Evolutionary conservation across 2,329 filamentous ascomycete genomes (phyloP), one percentile per base, ranked within the genome.

Genomic region (Penicillium fuscoglaucum): DNA sequence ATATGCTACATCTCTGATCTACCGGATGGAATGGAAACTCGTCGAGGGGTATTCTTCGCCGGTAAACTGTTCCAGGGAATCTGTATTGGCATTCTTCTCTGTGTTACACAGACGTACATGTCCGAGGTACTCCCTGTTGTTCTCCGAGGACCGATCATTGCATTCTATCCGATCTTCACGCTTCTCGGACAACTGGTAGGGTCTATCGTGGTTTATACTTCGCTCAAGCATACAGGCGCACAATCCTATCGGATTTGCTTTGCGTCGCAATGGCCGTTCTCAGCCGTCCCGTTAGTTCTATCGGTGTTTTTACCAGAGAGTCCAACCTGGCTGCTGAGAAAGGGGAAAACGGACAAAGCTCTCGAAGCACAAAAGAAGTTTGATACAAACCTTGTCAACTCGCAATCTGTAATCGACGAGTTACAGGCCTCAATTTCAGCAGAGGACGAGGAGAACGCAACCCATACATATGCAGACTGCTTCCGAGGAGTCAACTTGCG

Each of bases 281-380:
- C 77, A 0, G 72, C 73, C 17, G 62, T 79, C 1, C 76, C 79
- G 0, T 67, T 82, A 15, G 12, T 78, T 15, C 65, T 80, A 13
- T 73, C 79, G 0, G 66, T 77, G n/a, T 49, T 80, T 41, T 73
- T 83, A 35, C 81, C 81, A 0, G 81, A 84, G 59, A 79, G 75
- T 10, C 82, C 82, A 0, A 73, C 78, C 0, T 83, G 76, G 62
- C 65, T 82, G 0, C 67, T 83, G 1, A 75, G 79, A 17, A 77
- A 74, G 52, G 71, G 70, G 2, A 68, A 65, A 15, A 68, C 74
- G 13, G 74, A 79, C 60, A 71, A 55, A 2, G 64, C 63, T 5
- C 24, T 66, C 19, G 60, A 56, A 19, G 59, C 57, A 12, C 64
- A 66, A 13, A 45, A 31, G n/a, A 59, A 40, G 24, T 54, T 66